These are phyloP conservation scores for Fagopyrum tataricum DNA, from an alignment of 148 eudicot genomes.

Conservation along the genomic window DNA sequence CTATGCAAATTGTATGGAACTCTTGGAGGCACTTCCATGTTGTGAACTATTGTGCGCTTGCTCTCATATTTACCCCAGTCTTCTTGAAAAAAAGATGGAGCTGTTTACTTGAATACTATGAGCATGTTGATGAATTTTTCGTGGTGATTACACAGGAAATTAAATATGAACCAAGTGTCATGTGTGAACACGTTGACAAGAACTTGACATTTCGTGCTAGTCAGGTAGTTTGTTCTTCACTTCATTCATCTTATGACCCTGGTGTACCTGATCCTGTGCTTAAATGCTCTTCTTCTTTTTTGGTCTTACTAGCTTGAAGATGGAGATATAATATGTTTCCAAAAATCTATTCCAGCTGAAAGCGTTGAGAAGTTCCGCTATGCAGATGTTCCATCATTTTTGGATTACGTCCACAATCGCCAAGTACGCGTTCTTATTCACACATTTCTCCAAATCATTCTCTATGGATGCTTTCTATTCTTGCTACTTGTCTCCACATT, in stretches of 20 bases:
- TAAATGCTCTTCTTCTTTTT: not conserved
- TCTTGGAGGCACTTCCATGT: not conserved
- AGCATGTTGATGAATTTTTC: not conserved
- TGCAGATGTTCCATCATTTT: slow-evolving; percentile 36
- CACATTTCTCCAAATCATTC: not conserved
- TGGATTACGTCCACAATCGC: slow-evolving; percentile 37
- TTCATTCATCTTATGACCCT: not conserved
- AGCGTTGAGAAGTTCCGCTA: slow-evolving; percentile 23
- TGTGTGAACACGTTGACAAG: slow-evolving; percentile 40
- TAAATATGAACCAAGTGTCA: slow-evolving; percentile 38
- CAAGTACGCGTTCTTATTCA: slow-evolving; percentile 20
- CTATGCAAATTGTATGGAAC: not conserved
- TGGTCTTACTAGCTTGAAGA: slow-evolving; percentile 31
- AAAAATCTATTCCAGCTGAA: slow-evolving; percentile 28
- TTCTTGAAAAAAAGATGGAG: no score
- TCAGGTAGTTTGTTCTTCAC: slow-evolving; percentile 27
- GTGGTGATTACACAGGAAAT: slow-evolving; percentile 28
- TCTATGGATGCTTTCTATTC: not conserved
- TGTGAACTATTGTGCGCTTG: not conserved
- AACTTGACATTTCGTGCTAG: slow-evolving; percentile 32
- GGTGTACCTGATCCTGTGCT: not conserved
- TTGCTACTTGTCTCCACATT: not conserved
- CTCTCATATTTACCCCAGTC: not conserved
- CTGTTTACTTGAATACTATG: no score
- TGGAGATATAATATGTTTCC: slow-evolving; percentile 39